A percentile compares a stretch with the other conserved stretches of the same genome.
Conservation (phyloP, 2,329 filamentous ascomycete genomes). For the Fusarium abutilonis region DNA sequence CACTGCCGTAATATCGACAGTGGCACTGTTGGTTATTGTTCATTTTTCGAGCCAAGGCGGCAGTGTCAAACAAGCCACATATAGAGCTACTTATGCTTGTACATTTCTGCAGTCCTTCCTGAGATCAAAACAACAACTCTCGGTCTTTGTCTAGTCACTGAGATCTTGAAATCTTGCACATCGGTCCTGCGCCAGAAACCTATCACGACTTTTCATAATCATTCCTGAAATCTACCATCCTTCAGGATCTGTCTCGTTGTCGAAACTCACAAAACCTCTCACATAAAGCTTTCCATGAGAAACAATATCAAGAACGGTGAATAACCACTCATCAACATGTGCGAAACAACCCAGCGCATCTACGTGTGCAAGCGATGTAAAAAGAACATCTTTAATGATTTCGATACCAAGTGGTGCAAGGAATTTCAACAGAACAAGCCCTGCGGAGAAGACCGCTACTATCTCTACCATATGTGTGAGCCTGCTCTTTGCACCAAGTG, state of each 20-base stretch:
- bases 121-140: no score
- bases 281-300: not conserved
- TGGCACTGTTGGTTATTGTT: not conserved
- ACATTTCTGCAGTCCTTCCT: no score
- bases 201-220: no score
- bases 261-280: not conserved
- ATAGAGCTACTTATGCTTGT: not conserved
- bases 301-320: not conserved
- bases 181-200: no score
- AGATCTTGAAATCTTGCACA: no score
- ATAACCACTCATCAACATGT: not conserved
- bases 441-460: not conserved
- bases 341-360: not conserved
- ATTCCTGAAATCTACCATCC: no score
- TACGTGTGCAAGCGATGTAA: slow-evolving; percentile 6
- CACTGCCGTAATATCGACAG: not conserved
- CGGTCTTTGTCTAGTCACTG: no score
- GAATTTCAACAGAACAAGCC: not conserved
- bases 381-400: not conserved
- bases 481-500: not conserved
- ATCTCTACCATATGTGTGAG: slow-evolving; percentile 3
- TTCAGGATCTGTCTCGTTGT: not conserved
- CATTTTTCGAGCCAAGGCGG: not conserved
- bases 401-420: not conserved
- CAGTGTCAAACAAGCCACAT: not conserved